phyloP scores from a whole-genome alignment of 495 filamentous ascomycete species.

The Astrothelium macrocarpum region DNA sequence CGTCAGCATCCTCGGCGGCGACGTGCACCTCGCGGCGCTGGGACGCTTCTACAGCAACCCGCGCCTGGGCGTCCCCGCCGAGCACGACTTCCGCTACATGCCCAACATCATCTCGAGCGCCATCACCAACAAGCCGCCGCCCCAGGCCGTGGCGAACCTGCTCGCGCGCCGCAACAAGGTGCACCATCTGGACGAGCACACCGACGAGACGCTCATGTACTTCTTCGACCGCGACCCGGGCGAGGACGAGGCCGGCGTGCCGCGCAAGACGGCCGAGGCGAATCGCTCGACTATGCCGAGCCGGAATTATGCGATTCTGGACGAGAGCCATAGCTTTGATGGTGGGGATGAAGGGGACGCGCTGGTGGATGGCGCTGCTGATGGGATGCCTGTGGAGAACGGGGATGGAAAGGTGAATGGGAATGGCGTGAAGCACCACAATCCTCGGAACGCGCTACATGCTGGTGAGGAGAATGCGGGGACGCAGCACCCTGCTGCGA shows the following conservation, averaged over 20 bases:
- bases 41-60: conserved; percentile 67
- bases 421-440: conserved; percentile 7
- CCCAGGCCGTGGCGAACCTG: conserved; percentile 78
- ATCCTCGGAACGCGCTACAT: conserved; percentile 31
- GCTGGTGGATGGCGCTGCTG: conserved; percentile 1
- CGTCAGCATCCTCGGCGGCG: conserved; percentile 73
- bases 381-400: conserved; percentile 1
- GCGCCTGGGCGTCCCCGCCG: conserved; percentile 48
- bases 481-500: conserved; percentile 29
- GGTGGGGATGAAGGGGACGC: conserved; percentile 2
- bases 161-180: conserved; percentile 81
- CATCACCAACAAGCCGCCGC: conserved; percentile 92
- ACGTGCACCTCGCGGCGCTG: conserved; percentile 66
- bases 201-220: conserved; percentile 80
- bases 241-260: conserved; percentile 30
- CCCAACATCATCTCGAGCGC: conserved; percentile 65
- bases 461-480: conserved; percentile 29
- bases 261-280: conserved; percentile 50
- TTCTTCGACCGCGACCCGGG: conserved; percentile 82
- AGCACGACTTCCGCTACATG: conserved; percentile 62
- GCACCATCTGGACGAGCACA: conserved; percentile 75
- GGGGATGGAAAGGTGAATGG: conserved; percentile 14
- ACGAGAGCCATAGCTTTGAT: conserved; percentile 40
- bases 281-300: conserved; percentile 87
- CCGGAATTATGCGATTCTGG: conserved; percentile 78